Evolutionary conservation across 495 filamentous ascomycete genomes (phyloP).

Genomic region (Aspergillus bridgeri): DNA sequence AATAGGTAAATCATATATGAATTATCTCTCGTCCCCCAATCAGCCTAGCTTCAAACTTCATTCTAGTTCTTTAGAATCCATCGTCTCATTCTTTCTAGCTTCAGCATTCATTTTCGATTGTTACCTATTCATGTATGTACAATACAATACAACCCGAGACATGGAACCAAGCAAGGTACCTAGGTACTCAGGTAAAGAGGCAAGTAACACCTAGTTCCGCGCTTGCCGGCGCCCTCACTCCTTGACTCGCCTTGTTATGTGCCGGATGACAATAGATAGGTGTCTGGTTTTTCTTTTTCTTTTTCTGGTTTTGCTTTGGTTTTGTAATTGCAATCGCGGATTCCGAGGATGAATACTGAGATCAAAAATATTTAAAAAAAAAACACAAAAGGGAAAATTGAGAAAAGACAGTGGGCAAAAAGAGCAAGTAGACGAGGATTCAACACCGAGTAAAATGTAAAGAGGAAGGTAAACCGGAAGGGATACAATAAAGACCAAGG

Average conservation of each 20-base stretch:
- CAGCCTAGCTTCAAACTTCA: too few relatives aligned
- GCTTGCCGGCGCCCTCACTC: neutral
- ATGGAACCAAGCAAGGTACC: neutral
- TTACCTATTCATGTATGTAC: conserved; percentile 10
- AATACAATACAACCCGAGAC: conserved; percentile 13
- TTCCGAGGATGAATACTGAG: conserved; percentile 20
- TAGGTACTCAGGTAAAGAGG: neutral
- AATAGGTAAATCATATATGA: too few relatives aligned
- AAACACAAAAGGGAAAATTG: conserved; percentile 2
- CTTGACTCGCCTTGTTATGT: conserved; percentile 6
- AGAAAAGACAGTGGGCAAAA: neutral
- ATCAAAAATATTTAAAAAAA: conserved; percentile 9
- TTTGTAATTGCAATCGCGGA: conserved; percentile 2
- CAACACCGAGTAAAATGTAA: neutral
- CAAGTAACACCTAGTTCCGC: neutral
- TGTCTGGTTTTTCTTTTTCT: conserved; percentile 3
- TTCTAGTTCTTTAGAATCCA: too few relatives aligned
- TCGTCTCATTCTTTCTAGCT: neutral
- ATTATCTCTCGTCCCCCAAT: too few relatives aligned
- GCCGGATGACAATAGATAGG: conserved; percentile 6
- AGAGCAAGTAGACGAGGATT: neutral
- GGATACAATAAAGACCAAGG: neutral
- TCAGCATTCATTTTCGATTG: conserved; percentile 8
- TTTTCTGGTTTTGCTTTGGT: too few relatives aligned
- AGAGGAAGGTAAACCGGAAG: conserved; percentile 3